These are phyloP conservation scores for Boletellus ananiceps DNA, from an alignment of 768 basidiomycete species.

Conservation along the genomic window DNA sequence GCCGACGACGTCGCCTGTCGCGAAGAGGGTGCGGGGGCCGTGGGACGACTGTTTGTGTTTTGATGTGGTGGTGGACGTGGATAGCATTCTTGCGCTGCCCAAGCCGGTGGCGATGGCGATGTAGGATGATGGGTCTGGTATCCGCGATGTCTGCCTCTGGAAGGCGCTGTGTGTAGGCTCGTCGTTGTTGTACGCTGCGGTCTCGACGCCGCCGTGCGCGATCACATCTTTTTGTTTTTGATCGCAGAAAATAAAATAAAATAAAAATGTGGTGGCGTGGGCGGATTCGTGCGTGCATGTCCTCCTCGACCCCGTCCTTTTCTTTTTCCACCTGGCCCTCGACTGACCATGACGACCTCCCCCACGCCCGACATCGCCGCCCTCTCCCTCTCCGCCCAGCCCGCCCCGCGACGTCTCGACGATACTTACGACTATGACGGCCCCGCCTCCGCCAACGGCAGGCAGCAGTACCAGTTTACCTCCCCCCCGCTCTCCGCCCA, in stretches of 20 bases:
- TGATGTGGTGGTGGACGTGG: conserved; percentile 41
- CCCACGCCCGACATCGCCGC: conserved; percentile 75
- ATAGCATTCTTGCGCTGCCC: conserved; percentile 41
- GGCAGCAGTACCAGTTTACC: conserved; percentile 71
- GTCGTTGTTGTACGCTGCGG: background rate
- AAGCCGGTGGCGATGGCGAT: conserved; percentile 38
- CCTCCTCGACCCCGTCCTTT: conserved; percentile 11
- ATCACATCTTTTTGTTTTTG: too few relatives aligned
- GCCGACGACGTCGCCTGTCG: conserved; percentile 14
- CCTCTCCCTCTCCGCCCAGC: conserved; percentile 61
- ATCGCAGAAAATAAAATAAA: conserved; percentile 6
- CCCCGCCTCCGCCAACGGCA: conserved; percentile 42
- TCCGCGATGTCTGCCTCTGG: background rate
- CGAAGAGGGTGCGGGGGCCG: conserved; percentile 41
- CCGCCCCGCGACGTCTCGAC: conserved; percentile 75
- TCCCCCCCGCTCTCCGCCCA: conserved; percentile 54
- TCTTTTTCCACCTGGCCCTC: conserved; percentile 20
- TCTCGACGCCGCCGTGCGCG: too few relatives aligned
- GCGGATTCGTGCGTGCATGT: conserved; percentile 15
- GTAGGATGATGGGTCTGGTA: conserved; percentile 4
- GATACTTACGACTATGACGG: conserved; percentile 83
- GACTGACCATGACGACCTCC: conserved; percentile 67
- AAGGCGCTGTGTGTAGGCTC: too few relatives aligned
- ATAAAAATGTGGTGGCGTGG: conserved; percentile 32
- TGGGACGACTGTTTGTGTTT: conserved; percentile 56